Conservation (phyloP, 306 rosid genomes). For the Prosopis cineraria region DNA sequence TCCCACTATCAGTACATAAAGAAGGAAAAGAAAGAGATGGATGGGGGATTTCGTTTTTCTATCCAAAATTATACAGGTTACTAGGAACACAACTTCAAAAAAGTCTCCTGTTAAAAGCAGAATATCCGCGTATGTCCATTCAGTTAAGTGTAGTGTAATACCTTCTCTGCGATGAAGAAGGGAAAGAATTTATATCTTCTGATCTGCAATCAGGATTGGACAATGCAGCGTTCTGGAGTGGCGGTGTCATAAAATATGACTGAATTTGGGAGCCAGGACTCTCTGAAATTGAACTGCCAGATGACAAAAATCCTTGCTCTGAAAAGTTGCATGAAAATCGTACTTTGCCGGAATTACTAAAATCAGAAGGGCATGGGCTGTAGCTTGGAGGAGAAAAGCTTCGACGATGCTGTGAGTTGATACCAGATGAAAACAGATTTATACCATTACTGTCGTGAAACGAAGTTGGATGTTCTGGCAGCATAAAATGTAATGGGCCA, state of each 20-base stretch:
- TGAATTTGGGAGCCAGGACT: conserved; percentile 13
- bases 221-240: neutral
- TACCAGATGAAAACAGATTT: conserved; percentile 8
- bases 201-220: neutral
- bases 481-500: conserved; percentile 24
- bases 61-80: neutral
- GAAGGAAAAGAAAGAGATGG: neutral
- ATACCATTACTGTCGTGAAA: neutral
- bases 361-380: conserved; percentile 4
- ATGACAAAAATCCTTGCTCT: neutral
- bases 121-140: neutral
- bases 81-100: neutral
- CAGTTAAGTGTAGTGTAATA: neutral
- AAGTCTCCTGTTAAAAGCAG: neutral
- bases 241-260: conserved; percentile 20
- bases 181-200: conserved; percentile 8
- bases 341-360: conserved; percentile 5
- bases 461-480: conserved; percentile 19
- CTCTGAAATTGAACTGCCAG: conserved; percentile 5
- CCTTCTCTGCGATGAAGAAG: conserved; percentile 11
- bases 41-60: neutral
- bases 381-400: conserved; percentile 24
- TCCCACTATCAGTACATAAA: neutral
- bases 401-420: conserved; percentile 6
- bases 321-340: conserved; percentile 9